These are phyloP conservation scores for Candida insectalens DNA, from an alignment of 805 yeast species.

Conservation along the genomic window DNA sequence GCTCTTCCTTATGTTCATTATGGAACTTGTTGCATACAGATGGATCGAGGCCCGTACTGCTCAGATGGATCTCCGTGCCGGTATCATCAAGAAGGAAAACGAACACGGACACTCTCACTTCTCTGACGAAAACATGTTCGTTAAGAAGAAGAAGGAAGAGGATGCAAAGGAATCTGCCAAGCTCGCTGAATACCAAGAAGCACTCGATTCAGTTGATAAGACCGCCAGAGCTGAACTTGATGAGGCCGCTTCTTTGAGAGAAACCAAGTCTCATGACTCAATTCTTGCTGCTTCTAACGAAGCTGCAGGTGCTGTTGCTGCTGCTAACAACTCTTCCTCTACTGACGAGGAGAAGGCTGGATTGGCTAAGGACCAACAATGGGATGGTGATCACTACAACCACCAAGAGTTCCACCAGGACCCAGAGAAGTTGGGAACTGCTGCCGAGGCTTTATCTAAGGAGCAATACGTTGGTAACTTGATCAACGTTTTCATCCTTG, in stretches of 20 bases:
- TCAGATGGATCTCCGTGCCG: too few relatives aligned
- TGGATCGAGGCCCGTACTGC: constrained; percentile 30
- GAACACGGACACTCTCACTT: constrained; percentile 46
- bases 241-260: not conserved
- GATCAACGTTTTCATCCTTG: constrained; percentile 48
- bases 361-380: constrained; percentile 5
- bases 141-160: constrained; percentile 6
- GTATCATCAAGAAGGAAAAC: constrained; percentile 14
- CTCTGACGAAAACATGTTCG: constrained; percentile 29
- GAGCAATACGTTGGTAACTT: constrained; percentile 44
- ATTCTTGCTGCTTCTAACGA: constrained; percentile 30
- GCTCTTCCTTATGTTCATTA: constrained; percentile 40
- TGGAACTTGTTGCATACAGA: constrained; percentile 40
- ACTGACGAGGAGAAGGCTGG: constrained; percentile 28
- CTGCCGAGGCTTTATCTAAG: constrained; percentile 18
- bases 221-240: constrained; percentile 3
- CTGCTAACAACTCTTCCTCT: constrained; percentile 31
- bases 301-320: too few relatives aligned
- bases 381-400: constrained; percentile 24
- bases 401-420: constrained; percentile 35
- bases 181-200: constrained; percentile 1
- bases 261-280: constrained; percentile 25
- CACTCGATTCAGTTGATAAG: not conserved
- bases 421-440: constrained; percentile 32
- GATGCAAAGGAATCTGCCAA: constrained; percentile 5